These are phyloP conservation scores for Ramaria sp. DNA, from an alignment of 768 basidiomycete species.

Conservation along the genomic window DNA sequence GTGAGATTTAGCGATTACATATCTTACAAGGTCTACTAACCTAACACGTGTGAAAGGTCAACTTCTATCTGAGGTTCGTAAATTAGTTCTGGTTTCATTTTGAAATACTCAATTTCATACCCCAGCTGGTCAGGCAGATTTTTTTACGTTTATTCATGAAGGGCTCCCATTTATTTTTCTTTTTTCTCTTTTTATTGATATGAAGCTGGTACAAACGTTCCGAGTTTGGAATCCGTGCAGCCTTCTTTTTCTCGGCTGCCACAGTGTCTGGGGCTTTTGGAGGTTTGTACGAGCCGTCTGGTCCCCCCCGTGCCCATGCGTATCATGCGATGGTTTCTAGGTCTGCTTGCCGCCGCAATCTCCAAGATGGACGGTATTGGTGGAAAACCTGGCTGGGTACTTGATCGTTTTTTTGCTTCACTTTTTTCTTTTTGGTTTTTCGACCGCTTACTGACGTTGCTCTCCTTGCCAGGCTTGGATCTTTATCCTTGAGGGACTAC, in stretches of 20 bases:
- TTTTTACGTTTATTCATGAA: too few relatives aligned
- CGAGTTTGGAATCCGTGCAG: constrained; percentile 54
- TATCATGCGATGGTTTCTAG: constrained; percentile 20
- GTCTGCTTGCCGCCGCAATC: constrained; percentile 58
- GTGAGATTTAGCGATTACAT: constrained; percentile 40
- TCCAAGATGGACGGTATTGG: constrained; percentile 62
- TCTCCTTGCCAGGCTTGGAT: constrained; percentile 44
- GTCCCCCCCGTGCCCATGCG: too few relatives aligned
- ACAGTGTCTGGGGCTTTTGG: constrained; percentile 69
- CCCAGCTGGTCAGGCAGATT: constrained; percentile 1
- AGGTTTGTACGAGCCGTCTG: constrained; percentile 2
- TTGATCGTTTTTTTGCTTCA: not conserved
- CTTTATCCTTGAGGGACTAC: constrained; percentile 64
- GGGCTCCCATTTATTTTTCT: too few relatives aligned
- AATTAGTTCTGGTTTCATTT: not conserved
- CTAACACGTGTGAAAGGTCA: not conserved
- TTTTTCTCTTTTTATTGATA: not conserved
- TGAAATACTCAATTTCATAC: not conserved
- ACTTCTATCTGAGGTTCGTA: constrained; percentile 11
- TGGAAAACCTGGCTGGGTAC: constrained; percentile 41
- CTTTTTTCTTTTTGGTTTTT: too few relatives aligned
- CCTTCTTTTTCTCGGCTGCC: constrained; percentile 68
- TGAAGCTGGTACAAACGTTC: constrained; percentile 57
- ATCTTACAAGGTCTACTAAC: not conserved
- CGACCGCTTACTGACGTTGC: not conserved